Percentiles rank a stretch among this genome's conserved stretches.
These are phyloP conservation scores for Cryptosporidium ubiquitum DNA, from an alignment of 169 alveolate genomes.

Conservation along the genomic window DNA sequence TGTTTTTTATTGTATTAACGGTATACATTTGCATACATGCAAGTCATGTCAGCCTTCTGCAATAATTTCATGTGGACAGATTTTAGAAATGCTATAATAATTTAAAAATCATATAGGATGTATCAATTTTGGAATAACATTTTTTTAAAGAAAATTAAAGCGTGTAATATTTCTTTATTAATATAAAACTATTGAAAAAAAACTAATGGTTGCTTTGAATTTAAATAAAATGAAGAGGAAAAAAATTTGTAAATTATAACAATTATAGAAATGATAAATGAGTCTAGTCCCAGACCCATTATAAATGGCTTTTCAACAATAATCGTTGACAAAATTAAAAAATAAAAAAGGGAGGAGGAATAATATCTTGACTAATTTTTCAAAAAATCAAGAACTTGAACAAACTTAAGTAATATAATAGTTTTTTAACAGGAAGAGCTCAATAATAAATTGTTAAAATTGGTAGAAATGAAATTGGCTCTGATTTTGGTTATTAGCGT, in stretches of 20 bases:
- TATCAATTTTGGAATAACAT: too few species aligned
- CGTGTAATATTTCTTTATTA: too few species aligned
- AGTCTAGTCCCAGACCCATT: constrained; percentile 21
- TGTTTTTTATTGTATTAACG: background rate
- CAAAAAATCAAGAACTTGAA: background rate
- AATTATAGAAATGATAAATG: background rate
- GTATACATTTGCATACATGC: background rate
- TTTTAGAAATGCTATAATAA: background rate
- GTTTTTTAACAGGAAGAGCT: background rate
- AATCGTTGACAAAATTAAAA: background rate
- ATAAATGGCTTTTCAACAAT: constrained; percentile 1
- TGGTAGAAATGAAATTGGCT: background rate
- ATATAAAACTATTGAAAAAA: too few species aligned
- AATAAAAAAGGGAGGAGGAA: background rate
- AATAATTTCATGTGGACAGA: background rate
- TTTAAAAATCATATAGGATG: background rate
- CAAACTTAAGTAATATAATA: background rate
- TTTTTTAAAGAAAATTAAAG: too few species aligned
- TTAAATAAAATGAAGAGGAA: background rate
- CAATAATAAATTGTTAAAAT: background rate
- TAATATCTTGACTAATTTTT: background rate
- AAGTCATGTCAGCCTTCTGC: background rate
- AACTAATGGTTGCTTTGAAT: background rate
- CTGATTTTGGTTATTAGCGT: background rate
- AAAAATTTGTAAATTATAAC: background rate